phyloP scores from a whole-genome alignment of 1,284 basidiomycete species.

The Sanghuangporus sanghuang region DNA sequence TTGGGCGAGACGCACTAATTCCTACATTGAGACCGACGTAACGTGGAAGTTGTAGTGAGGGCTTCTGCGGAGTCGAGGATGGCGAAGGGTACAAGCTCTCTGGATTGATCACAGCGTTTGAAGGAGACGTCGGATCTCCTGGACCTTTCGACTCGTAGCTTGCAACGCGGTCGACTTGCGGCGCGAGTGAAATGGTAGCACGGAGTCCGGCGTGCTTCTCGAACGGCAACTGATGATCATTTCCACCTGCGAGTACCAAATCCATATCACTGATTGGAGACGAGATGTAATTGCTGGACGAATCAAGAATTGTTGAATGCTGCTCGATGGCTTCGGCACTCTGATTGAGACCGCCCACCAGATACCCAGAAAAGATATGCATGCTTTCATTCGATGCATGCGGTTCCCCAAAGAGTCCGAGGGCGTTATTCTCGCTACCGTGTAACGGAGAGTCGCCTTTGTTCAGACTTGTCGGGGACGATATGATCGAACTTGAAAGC shows the following conservation, averaged over 20 bases:
- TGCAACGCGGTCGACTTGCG: background rate
- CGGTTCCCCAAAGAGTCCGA: background rate
- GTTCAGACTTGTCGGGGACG: background rate
- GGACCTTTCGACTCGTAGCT: background rate
- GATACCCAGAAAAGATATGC: background rate
- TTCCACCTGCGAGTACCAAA: background rate
- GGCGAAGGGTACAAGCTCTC: conserved; percentile 8
- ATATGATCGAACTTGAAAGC: background rate
- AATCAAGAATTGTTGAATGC: background rate
- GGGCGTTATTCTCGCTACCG: background rate
- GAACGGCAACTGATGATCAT: background rate
- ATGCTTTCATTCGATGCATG: background rate
- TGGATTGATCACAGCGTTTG: background rate
- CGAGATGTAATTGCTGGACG: background rate
- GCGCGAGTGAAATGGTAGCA: background rate
- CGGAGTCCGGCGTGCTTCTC: background rate
- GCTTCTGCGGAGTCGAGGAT: background rate
- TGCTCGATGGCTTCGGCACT: background rate
- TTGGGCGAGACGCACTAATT: background rate
- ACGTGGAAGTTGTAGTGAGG: background rate
- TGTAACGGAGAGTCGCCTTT: background rate
- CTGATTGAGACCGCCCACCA: background rate
- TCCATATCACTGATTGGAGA: background rate
- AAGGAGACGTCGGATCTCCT: background rate
- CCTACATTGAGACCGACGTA: background rate